Conservation (phyloP, 2,329 filamentous ascomycete species). For the Cytospora schulzeri region DNA sequence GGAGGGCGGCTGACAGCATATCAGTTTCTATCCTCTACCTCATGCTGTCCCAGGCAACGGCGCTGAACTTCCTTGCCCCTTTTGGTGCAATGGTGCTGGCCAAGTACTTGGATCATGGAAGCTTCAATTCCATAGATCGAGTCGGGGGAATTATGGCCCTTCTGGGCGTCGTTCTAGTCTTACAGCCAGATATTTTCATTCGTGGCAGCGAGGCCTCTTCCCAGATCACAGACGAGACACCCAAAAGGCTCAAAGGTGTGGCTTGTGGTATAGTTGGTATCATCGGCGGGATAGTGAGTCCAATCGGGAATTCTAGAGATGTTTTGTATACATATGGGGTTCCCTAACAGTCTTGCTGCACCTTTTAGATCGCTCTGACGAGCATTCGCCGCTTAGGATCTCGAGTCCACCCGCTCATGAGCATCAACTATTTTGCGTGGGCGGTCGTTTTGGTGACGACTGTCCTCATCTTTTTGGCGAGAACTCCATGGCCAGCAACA, state of each 20-base stretch:
- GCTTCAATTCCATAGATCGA: slow-evolving; percentile 77
- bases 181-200: slow-evolving; percentile 55
- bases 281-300: slow-evolving; percentile 20
- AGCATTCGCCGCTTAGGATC: slow-evolving; percentile 31
- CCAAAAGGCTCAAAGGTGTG: slow-evolving; percentile 9
- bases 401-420: slow-evolving; percentile 19
- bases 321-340: background rate
- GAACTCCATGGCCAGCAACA: slow-evolving; percentile 47
- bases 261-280: slow-evolving; percentile 18
- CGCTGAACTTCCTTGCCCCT: slow-evolving; percentile 85
- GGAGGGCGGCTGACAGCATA: slow-evolving; percentile 55
- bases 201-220: slow-evolving; percentile 40
- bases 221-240: slow-evolving; percentile 39
- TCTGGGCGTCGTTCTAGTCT: slow-evolving; percentile 80
- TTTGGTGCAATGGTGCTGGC: slow-evolving; percentile 79
- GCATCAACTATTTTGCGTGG: slow-evolving; percentile 26
- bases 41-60: slow-evolving; percentile 82
- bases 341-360: background rate
- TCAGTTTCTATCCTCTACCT: slow-evolving; percentile 72
- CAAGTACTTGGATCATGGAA: slow-evolving; percentile 72
- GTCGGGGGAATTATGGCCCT: slow-evolving; percentile 75
- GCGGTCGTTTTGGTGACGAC: slow-evolving; percentile 14
- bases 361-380: slow-evolving; percentile 25
- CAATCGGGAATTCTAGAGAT: rapidly evolving
- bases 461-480: slow-evolving; percentile 37